Base-by-base conservation (phyloP, 1,284 basidiomycete genomes). In the Hymenochaete sp. region DNA sequence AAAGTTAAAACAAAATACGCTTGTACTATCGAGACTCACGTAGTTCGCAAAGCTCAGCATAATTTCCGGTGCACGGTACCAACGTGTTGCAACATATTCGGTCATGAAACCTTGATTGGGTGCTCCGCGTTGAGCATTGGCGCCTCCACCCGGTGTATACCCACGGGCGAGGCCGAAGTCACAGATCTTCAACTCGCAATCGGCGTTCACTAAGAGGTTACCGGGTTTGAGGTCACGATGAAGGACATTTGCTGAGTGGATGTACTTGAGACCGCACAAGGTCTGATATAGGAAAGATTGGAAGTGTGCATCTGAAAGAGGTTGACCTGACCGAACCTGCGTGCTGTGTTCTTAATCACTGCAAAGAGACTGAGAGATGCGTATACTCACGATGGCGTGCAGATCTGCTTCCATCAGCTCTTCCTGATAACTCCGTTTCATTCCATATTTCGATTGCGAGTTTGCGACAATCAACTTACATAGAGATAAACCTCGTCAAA, bases 381-480 rank as follows among this genome's bases (percentile, higher is more conserved):
- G 63, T 57, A n/a, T n/a, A n/a, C n/a, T n/a, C n/a, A n/a, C 93
- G 62, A 99, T 98, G 16, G 95, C 96, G 60, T 99, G 96, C 14
- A 99, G 74, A 74, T 99, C 96, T 42, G 96, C 96, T 64, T 99
- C 96, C 96, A 98, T 99, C 53, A 98, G 79, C 63, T 97, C 93
- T 70, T 96, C 91, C 83, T 89, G 53, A 26, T 50, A 24, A 25
- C 40, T 16, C 10, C n/a, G 14, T 10, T 3, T 42, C 8, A 27
- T 7, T n/a, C n/a, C n/a, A n/a, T n/a, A n/a, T n/a, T n/a, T n/a
- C n/a, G n/a, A n/a, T n/a, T n/a, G n/a, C n/a, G n/a, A n/a, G 27
- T 3, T 31, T 19, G 11, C 25, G 11, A n/a, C 25, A 22, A 38
- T 42, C 14, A 2, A 67, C 81, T 54, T 53, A 87, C 84, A 61